Evolutionary conservation across 306 rosid species (phyloP).

Genomic region (Vigna reflexopilosa): DNA sequence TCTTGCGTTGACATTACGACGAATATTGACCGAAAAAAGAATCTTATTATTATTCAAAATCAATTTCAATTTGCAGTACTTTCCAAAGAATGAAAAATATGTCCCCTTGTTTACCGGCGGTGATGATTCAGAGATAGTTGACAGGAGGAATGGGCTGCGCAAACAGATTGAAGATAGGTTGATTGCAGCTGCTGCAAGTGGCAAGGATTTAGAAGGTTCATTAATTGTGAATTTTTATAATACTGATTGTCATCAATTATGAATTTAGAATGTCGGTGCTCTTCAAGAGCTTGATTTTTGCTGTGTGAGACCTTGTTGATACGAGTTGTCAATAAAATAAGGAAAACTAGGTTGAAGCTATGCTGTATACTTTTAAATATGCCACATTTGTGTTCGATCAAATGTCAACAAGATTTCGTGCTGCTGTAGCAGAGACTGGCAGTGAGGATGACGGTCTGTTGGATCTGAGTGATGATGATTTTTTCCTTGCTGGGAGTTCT

Average conservation of each 20-base stretch:
- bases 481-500: constrained; percentile 85
- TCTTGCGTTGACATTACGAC: background rate
- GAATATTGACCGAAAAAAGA: background rate
- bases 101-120: constrained; percentile 83
- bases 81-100: constrained; percentile 95
- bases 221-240: background rate
- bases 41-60: constrained; percentile 9
- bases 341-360: constrained; percentile 1
- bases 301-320: background rate
- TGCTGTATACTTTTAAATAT: background rate
- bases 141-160: constrained; percentile 75
- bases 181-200: constrained; percentile 83
- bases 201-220: constrained; percentile 97
- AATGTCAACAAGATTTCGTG: constrained; percentile 7
- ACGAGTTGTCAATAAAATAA: background rate
- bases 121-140: constrained; percentile 70
- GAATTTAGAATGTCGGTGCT: constrained; percentile 20
- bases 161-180: constrained; percentile 85
- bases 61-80: constrained; percentile 68
- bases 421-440: constrained; percentile 76
- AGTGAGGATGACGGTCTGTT: constrained; percentile 96
- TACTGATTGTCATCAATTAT: background rate
- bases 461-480: constrained; percentile 98
- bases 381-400: constrained; percentile 7
- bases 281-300: constrained; percentile 29